A percentile compares a stretch with the other conserved stretches of the same genome.
Conservation (phyloP, 352 stramenopile species). For the Globisporangium cylindrosporum region DNA sequence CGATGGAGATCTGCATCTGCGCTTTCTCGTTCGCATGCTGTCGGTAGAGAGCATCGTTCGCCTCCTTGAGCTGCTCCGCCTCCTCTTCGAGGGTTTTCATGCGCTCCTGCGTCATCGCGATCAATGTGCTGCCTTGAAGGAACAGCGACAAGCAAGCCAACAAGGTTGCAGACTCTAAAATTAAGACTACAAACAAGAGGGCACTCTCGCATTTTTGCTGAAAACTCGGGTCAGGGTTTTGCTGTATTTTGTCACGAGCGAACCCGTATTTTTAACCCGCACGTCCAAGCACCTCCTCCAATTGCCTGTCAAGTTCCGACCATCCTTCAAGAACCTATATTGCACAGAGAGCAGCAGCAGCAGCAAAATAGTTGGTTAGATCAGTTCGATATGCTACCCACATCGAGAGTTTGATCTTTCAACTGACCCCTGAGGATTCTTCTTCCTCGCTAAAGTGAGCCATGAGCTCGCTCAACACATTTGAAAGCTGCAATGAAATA, state of each 20-base stretch:
- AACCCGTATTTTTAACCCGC: slow-evolving; percentile 1
- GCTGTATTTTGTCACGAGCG: not conserved
- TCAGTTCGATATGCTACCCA: not conserved
- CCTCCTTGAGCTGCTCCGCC: slow-evolving; percentile 43
- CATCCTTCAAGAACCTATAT: slow-evolving; percentile 18
- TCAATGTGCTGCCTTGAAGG: not conserved
- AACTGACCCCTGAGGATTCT: not conserved
- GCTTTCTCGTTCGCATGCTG: slow-evolving; percentile 75
- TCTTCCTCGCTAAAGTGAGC: slow-evolving; percentile 5
- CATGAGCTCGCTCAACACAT: slow-evolving; percentile 7
- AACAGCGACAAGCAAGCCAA: not conserved
- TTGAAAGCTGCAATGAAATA: not conserved
- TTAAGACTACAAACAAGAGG: not conserved
- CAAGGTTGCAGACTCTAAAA: not conserved
- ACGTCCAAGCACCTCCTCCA: slow-evolving; percentile 1
- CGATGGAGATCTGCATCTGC: slow-evolving; percentile 70
- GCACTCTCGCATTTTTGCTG: not conserved
- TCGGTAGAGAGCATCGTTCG: slow-evolving; percentile 58
- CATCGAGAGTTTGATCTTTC: not conserved
- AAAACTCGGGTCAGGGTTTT: not conserved
- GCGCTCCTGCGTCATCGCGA: slow-evolving; percentile 27
- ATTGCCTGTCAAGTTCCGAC: slow-evolving; percentile 24
- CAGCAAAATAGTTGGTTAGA: not conserved
- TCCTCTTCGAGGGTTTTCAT: slow-evolving; percentile 47
- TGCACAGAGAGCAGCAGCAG: not conserved